Evolutionary conservation across 164 flowering plant genomes (phyloP).

Genomic region (Platanus orientalis): DNA sequence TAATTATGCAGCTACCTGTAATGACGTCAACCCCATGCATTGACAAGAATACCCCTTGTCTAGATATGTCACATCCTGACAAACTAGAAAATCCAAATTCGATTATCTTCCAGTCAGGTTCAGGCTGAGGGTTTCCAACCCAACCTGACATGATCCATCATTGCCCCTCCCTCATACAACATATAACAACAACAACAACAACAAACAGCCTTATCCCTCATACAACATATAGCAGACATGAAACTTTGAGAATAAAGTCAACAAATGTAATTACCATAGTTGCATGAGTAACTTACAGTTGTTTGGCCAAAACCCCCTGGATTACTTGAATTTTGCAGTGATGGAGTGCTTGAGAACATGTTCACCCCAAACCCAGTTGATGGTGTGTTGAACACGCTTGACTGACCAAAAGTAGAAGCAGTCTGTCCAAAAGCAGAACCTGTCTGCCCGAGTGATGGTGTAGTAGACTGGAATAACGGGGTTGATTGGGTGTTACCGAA

Average conservation of each 20-base stretch:
- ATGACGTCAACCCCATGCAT: too few species aligned
- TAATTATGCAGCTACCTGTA: too few species aligned
- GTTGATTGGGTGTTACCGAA: slow-evolving; percentile 70
- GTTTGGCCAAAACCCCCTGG: slow-evolving; percentile 50
- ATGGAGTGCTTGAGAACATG: slow-evolving; percentile 53
- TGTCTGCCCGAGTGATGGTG: slow-evolving; percentile 61
- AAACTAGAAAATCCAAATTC: too few species aligned
- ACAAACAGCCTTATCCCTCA: too few species aligned
- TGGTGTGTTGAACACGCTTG: slow-evolving; percentile 50
- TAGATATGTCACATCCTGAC: too few species aligned
- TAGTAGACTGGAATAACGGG: slow-evolving; percentile 56
- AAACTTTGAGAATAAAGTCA: slow-evolving; percentile 46
- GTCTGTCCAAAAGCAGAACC: slow-evolving; percentile 53
- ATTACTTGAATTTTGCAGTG: slow-evolving; percentile 38
- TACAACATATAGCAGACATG: too few species aligned
- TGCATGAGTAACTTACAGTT: slow-evolving; percentile 46
- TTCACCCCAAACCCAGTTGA: slow-evolving; percentile 60
- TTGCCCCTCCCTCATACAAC: not conserved
- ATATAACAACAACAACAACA: too few species aligned
- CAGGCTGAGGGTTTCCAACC: not conserved
- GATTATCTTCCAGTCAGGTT: too few species aligned
- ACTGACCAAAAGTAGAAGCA: slow-evolving; percentile 45
- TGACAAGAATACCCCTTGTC: too few species aligned
- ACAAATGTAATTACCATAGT: not conserved
- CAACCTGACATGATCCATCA: not conserved